Evolutionary conservation across 1,139 yeast genomes (phyloP), one percentile per base, ranked within the genome.

Genomic region (Suhomyces yuchorum): DNA sequence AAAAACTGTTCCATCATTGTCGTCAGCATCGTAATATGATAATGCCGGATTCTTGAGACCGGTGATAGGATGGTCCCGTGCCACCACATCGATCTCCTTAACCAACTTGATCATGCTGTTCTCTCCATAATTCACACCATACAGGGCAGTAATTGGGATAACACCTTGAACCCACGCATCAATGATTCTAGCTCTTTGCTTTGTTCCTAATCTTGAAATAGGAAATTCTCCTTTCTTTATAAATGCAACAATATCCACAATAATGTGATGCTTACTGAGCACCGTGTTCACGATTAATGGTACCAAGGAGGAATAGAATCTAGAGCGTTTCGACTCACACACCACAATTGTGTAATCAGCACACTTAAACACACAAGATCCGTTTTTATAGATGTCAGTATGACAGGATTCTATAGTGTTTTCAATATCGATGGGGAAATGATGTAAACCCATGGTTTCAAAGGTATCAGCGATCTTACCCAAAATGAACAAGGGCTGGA

Each of bases 361-460:
- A 43, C 95, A 85, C 62, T 88, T 91, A 66, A 90, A 87, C 1
- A 91, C 79, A 57, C 93, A 86, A 28, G 82, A 73, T 2, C 86
- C 86, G 44, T 82, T 82, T 40, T 73, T 69, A 51, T 70, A 71
- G 42, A 87, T 81, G 48, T 80, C 81, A 6, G 78, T 59, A 59
- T 87, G 92, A 43, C 85, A 77, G 2, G 77, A 71, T 58, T 85
- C 93, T 24, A 91, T 84, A 2, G 96, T 84, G 37, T 71, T 72
- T 58, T 92, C 97, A 52, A 92, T 78, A 64, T 92, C 98, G 30
- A 77, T 70, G 1, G 96, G 96, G 73, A 93, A 93, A 65, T 90
- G 96, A 59, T 89, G 92, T 55, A 93, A 71, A 0, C 99, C 99
- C 71, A 89, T 77, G 2, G 87, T 85, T 62, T 93, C 99, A 67